phyloP scores from a whole-genome alignment of 805 yeast genomes.

The Nakazawaea laoshanensis region DNA sequence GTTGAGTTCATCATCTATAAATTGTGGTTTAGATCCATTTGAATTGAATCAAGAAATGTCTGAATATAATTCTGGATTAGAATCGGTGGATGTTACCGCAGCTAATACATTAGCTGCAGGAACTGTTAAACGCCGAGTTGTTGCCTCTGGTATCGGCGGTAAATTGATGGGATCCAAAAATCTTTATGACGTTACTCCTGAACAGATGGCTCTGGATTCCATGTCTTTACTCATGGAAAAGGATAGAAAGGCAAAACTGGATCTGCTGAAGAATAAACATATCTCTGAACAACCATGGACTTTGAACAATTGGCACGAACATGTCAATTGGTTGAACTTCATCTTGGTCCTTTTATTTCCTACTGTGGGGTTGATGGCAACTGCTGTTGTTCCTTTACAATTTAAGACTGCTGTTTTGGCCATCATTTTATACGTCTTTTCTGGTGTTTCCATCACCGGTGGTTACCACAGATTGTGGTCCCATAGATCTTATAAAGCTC shows the following conservation, averaged over 20 bases:
- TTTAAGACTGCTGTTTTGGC: constrained; percentile 38
- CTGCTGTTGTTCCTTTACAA: constrained; percentile 39
- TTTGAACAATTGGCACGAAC: constrained; percentile 57
- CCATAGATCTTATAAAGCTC: constrained; percentile 64
- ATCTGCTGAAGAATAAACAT: constrained; percentile 36
- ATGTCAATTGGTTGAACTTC: constrained; percentile 73
- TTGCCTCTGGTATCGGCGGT: constrained; percentile 73
- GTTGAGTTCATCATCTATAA: constrained; percentile 1
- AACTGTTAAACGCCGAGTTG: constrained; percentile 67
- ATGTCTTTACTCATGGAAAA: constrained; percentile 36
- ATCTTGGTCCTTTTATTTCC: constrained; percentile 59
- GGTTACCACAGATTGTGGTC: constrained; percentile 81
- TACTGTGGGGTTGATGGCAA: constrained; percentile 36
- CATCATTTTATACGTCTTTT: constrained; percentile 41
- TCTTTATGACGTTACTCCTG: constrained; percentile 60
- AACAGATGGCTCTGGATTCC: constrained; percentile 45
- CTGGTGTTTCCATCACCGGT: constrained; percentile 75
- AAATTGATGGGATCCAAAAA: constrained; percentile 74
- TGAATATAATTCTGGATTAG: constrained; percentile 12
- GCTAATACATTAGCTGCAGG: constrained; percentile 82
- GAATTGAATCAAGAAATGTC: background rate
- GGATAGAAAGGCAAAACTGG: constrained; percentile 19
- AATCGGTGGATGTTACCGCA: constrained; percentile 49
- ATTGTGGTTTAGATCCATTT: background rate
- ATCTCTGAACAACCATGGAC: constrained; percentile 81